Evolutionary conservation across 495 filamentous ascomycete species (phyloP).

Genomic region (Penicillium herquei): DNA sequence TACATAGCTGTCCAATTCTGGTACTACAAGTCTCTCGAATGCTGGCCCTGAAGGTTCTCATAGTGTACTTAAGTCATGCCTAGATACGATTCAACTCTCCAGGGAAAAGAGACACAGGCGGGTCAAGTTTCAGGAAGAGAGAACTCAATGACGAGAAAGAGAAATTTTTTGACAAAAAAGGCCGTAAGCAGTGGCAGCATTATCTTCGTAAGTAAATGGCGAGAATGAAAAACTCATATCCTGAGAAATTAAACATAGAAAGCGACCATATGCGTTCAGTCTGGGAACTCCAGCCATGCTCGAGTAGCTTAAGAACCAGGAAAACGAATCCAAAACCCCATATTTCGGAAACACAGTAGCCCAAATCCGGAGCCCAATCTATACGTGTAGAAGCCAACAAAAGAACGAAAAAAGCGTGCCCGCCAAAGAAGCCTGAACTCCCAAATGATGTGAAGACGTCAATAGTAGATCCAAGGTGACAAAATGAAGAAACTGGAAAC

Average conservation of each 20-base stretch:
- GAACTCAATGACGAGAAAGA: not conserved
- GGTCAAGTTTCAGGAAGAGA: not conserved
- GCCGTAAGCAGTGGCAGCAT: slow-evolving; percentile 11
- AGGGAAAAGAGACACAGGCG: too few relatives aligned
- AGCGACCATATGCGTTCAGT: slow-evolving; percentile 30
- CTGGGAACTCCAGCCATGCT: slow-evolving; percentile 45
- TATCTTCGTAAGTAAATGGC: slow-evolving; percentile 20
- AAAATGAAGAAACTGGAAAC: not conserved
- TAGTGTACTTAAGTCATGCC: too few relatives aligned
- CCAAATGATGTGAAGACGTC: slow-evolving; percentile 8
- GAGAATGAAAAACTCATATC: slow-evolving; percentile 9
- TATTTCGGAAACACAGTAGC: slow-evolving; percentile 8
- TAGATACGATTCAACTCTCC: too few relatives aligned
- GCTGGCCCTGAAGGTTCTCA: too few relatives aligned
- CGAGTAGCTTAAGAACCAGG: slow-evolving; percentile 25
- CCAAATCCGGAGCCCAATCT: slow-evolving; percentile 13
- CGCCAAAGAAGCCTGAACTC: slow-evolving; percentile 14
- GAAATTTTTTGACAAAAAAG: not conserved
- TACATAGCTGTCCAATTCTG: too few relatives aligned
- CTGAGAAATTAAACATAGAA: slow-evolving; percentile 14
- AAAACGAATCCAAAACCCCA: slow-evolving; percentile 11
- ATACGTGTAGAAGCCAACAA: slow-evolving; percentile 13
- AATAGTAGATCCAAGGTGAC: not conserved
- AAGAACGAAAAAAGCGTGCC: slow-evolving; percentile 4
- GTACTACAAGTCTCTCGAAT: too few relatives aligned